Evolutionary conservation across 2,329 filamentous ascomycete genomes (phyloP).

Genomic region (Fusarium sarcochroum): DNA sequence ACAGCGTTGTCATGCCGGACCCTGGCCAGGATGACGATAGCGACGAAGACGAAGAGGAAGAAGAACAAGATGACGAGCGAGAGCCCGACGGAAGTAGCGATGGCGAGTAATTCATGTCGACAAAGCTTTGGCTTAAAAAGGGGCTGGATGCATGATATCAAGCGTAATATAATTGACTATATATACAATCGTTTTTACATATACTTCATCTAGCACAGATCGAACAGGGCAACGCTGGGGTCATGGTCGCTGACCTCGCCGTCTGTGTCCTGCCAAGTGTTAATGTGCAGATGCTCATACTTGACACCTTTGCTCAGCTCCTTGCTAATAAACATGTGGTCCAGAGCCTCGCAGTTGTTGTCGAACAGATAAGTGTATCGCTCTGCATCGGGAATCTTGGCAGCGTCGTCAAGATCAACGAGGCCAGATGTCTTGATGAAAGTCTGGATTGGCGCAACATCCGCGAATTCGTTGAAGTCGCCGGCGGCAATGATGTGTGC

Average conservation of each 20-base stretch:
- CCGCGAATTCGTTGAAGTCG: conserved; percentile 81
- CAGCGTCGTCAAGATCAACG: conserved; percentile 73
- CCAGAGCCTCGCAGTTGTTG: conserved; percentile 77
- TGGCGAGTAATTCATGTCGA: conserved; percentile 15
- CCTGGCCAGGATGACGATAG: conserved; percentile 61
- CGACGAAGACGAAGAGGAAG: conserved; percentile 54
- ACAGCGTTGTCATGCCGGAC: conserved; percentile 81
- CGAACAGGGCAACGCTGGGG: conserved; percentile 73
- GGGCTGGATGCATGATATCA: conserved; percentile 9
- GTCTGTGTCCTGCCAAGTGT: conserved; percentile 73
- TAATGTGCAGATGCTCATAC: conserved; percentile 79
- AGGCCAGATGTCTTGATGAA: conserved; percentile 70
- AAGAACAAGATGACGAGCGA: conserved; percentile 33
- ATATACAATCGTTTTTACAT: conserved; percentile 8
- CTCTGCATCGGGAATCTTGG: conserved; percentile 66
- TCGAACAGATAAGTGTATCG: conserved; percentile 80
- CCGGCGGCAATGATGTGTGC: conserved; percentile 73
- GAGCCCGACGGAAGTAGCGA: conserved; percentile 19
- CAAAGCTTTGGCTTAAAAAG: background rate
- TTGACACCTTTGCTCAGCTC: conserved; percentile 60
- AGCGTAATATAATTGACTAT: conserved; percentile 14
- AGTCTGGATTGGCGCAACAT: conserved; percentile 69
- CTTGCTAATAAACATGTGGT: conserved; percentile 77
- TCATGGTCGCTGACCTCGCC: conserved; percentile 77
- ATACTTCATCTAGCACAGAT: conserved; percentile 64